These are phyloP conservation scores for Picea glauca DNA, from an alignment of 75 land plant species.

Conservation along the genomic window DNA sequence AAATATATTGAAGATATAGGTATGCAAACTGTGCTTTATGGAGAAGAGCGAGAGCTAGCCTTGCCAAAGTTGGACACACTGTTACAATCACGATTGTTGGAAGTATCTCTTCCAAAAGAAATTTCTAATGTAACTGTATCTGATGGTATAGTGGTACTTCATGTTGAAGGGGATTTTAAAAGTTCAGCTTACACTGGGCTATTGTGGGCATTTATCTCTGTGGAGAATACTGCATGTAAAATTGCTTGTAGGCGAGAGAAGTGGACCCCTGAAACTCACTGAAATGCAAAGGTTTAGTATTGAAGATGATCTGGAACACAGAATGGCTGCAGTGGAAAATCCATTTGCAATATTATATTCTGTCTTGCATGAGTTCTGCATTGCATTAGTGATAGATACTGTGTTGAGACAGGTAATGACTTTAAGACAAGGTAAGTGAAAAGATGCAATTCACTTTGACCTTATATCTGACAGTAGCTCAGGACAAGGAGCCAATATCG, in stretches of 20 bases:
- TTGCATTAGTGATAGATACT: constrained; percentile 94
- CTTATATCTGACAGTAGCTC: constrained; percentile 56
- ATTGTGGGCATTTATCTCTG: constrained; percentile 75
- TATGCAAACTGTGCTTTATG: constrained; percentile 56
- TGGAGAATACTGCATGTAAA: constrained; percentile 94
- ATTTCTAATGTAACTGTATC: constrained; percentile 61
- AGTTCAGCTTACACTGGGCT: constrained; percentile 90
- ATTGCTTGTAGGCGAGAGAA: constrained; percentile 88
- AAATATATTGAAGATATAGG: constrained; percentile 97
- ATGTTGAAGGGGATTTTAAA: constrained; percentile 94
- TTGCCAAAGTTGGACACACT: constrained; percentile 76
- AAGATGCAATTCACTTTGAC: constrained; percentile 92
- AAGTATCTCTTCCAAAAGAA: constrained; percentile 78
- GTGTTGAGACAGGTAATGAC: constrained; percentile 79
- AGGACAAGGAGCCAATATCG: constrained; percentile 44
- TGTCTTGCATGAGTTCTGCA: constrained; percentile 89
- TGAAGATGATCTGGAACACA: constrained; percentile 92
- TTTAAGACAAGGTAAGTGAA: constrained; percentile 85
- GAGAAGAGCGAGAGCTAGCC: constrained; percentile 61
- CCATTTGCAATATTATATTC: constrained; percentile 80
- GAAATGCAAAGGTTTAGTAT: constrained; percentile 57
- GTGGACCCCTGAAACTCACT: constrained; percentile 70
- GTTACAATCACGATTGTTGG: constrained; percentile 79
- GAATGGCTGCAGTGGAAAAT: constrained; percentile 92
- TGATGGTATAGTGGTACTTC: constrained; percentile 68